Conservation (phyloP, 306 rosid species). For the Hylodesmum podocarpum region DNA sequence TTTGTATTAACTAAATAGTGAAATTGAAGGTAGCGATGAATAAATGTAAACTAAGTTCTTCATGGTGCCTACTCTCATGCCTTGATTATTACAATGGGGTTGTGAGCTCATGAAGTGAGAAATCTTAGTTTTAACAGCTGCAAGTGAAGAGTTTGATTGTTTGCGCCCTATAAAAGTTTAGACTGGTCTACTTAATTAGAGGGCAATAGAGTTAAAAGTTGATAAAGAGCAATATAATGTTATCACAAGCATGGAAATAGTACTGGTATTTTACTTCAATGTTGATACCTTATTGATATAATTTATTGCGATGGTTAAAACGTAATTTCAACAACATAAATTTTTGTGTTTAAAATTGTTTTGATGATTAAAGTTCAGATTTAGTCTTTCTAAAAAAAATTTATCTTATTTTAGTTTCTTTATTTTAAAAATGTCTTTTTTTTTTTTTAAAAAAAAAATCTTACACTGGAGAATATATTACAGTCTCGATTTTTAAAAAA, state of each 20-base stretch:
- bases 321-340: too few species aligned
- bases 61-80: not conserved
- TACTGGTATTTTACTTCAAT: too few species aligned
- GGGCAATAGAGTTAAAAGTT: not conserved
- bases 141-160: not conserved
- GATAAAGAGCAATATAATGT: not conserved
- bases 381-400: too few species aligned
- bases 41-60: not conserved
- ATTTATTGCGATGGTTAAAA: not conserved
- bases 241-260: not conserved
- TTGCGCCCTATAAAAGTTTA: not conserved
- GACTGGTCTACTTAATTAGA: not conserved
- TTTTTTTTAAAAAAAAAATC: too few species aligned
- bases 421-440: too few species aligned
- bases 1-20: constrained; percentile 47
- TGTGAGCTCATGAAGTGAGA: not conserved
- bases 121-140: not conserved
- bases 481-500: too few species aligned
- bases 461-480: too few species aligned
- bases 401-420: too few species aligned
- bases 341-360: not conserved
- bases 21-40: not conserved
- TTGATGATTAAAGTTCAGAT: too few species aligned
- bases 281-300: not conserved
- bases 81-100: not conserved